These are phyloP conservation scores for Aquilaria agallochum DNA, from an alignment of 441 rosid species.

Conservation along the genomic window DNA sequence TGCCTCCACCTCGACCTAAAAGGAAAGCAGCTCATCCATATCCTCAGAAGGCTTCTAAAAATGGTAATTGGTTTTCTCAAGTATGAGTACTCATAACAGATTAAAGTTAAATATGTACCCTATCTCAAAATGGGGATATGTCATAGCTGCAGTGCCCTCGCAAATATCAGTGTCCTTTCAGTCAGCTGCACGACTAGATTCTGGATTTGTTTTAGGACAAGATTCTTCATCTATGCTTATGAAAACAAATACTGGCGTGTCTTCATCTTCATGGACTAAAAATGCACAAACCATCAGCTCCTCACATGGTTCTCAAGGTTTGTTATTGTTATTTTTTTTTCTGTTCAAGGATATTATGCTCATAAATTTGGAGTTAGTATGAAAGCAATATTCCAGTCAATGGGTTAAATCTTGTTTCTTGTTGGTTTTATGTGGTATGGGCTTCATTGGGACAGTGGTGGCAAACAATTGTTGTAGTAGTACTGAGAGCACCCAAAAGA, in stretches of 20 bases:
- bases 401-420: conserved; percentile 5
- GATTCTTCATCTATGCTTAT: conserved; percentile 61
- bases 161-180: conserved; percentile 56
- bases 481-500: conserved; percentile 58
- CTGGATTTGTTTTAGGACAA: conserved; percentile 42
- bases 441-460: conserved; percentile 36
- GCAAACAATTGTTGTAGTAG: conserved; percentile 72
- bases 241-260: conserved; percentile 42
- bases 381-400: not conserved
- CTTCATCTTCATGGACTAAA: conserved; percentile 58
- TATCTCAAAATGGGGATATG: conserved; percentile 8
- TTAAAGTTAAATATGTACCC: conserved; percentile 5
- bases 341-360: not conserved
- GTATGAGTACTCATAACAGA: not conserved
- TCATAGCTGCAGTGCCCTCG: conserved; percentile 37
- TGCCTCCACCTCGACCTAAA: conserved; percentile 94
- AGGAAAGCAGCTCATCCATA: conserved; percentile 94
- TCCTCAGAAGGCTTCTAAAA: conserved; percentile 82
- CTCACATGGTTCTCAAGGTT: conserved; percentile 55
- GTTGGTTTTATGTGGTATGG: conserved; percentile 11
- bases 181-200: conserved; percentile 48
- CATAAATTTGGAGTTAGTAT: not conserved
- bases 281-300: conserved; percentile 47
- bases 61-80: conserved; percentile 28
- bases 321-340: conserved; percentile 6